Conservation (phyloP, 139 green algal genomes). For the Chloropicon primus region DNA sequence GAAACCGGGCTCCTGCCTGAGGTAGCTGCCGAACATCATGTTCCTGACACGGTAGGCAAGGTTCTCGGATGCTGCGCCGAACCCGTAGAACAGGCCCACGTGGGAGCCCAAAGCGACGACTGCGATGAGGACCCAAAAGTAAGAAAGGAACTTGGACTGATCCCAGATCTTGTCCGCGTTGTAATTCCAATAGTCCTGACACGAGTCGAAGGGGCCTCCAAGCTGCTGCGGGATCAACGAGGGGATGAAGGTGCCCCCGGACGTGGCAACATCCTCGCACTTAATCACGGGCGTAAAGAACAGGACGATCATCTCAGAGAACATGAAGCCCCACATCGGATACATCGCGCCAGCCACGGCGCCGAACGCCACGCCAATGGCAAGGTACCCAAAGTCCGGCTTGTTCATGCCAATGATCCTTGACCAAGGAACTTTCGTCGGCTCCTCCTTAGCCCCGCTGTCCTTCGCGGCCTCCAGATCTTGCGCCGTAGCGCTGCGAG, state of each 20-base stretch:
- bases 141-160: neutral
- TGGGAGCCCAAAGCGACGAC: neutral
- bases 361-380: neutral
- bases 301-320: neutral
- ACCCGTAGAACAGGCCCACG: neutral
- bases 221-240: neutral
- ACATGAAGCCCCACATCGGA: neutral
- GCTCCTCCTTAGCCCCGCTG: neutral
- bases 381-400: neutral
- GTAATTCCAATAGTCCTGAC: neutral
- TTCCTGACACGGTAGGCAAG: neutral
- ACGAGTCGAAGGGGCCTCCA: neutral
- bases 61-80: neutral
- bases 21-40: neutral
- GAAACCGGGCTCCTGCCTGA: neutral
- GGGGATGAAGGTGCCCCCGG: neutral
- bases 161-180: neutral
- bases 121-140: neutral
- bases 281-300: neutral
- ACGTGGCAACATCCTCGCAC: neutral
- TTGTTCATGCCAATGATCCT: neutral
- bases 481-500: neutral
- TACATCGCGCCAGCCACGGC: neutral
- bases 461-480: neutral
- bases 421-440: neutral